Conservation (phyloP, 345 rosid species). For the Salix dunnii region DNA sequence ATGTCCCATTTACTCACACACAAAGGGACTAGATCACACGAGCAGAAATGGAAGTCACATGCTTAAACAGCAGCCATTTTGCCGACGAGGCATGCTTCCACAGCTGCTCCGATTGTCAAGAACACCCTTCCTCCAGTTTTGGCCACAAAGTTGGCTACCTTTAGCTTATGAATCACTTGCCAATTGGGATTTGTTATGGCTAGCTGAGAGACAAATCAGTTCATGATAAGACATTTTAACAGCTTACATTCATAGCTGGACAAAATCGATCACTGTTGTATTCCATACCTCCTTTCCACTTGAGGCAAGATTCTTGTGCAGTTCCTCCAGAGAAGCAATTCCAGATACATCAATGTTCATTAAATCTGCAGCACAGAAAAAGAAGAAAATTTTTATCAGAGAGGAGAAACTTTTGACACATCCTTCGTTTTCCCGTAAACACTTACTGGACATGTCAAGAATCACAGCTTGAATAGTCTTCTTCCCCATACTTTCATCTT, state of each 20-base stretch:
- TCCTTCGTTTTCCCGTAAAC: background rate
- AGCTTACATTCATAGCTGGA: background rate
- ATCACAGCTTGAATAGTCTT: conserved; percentile 48
- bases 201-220: conserved; percentile 33
- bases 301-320: conserved; percentile 44
- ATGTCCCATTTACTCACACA: background rate
- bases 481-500: conserved; percentile 30
- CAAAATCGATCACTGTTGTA: background rate
- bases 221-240: background rate
- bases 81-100: conserved; percentile 43
- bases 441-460: conserved; percentile 88
- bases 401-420: background rate
- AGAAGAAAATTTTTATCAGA: background rate
- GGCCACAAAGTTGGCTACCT: conserved; percentile 45
- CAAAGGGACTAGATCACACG: background rate
- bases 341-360: conserved; percentile 77
- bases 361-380: conserved; percentile 43
- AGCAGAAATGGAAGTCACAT: background rate
- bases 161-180: conserved; percentile 83
- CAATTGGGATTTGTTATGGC: conserved; percentile 75
- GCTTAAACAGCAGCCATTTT: conserved; percentile 13
- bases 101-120: conserved; percentile 67
- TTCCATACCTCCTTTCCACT: conserved; percentile 51
- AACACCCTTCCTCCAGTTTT: conserved; percentile 63
- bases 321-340: conserved; percentile 64